These are phyloP conservation scores for Trichoderma cornu-damae DNA, from an alignment of 2,329 filamentous ascomycete species.

Conservation along the genomic window DNA sequence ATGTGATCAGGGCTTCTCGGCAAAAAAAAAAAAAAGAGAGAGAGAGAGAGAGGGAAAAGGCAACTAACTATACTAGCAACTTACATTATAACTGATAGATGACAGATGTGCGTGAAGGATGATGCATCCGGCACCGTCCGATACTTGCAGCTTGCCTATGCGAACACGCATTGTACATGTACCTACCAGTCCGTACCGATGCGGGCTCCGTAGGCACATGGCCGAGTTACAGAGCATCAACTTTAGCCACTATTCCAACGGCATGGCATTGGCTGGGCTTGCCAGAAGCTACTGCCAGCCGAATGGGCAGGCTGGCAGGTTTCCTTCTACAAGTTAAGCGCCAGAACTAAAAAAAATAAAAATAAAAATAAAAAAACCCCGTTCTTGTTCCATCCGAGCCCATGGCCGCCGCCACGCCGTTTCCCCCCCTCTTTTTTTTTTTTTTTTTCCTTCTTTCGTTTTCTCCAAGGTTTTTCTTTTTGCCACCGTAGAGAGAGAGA, in stretches of 20 bases:
- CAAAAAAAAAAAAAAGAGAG: background rate
- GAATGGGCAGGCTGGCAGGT: background rate
- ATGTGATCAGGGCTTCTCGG: background rate
- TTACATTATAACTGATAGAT: constrained; percentile 9
- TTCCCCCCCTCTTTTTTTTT: background rate
- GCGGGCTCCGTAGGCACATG: background rate
- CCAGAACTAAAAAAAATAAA: background rate
- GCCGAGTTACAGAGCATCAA: background rate
- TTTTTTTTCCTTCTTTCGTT: too few species aligned
- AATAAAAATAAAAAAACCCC: too few species aligned
- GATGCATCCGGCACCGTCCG: background rate
- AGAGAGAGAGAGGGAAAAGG: too few species aligned
- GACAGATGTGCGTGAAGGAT: background rate
- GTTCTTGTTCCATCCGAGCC: too few species aligned
- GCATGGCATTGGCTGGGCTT: background rate
- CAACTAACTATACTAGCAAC: too few species aligned
- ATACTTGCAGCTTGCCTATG: background rate
- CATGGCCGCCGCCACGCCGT: constrained; percentile 1
- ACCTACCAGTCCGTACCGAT: too few species aligned
- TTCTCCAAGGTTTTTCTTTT: too few species aligned
- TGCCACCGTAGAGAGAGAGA: background rate
- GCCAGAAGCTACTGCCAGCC: background rate
- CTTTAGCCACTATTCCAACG: background rate
- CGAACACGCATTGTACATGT: background rate
- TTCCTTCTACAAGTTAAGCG: background rate